These are phyloP conservation scores for Gracilaria domingensis DNA, from an alignment of 23 red algal genomes.

Conservation along the genomic window DNA sequence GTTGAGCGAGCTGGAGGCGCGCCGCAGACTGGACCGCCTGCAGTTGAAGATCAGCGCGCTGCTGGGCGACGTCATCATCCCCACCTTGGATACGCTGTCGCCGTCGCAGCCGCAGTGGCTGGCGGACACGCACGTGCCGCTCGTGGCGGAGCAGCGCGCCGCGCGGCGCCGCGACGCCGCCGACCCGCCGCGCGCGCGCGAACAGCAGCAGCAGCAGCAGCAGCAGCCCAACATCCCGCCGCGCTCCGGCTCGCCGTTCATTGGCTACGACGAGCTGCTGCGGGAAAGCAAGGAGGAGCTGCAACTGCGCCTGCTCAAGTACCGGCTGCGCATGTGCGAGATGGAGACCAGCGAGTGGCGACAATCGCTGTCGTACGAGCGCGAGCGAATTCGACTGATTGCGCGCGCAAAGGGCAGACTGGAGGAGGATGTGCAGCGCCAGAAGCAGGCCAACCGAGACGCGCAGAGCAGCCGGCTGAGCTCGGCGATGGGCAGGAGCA, in stretches of 20 bases:
- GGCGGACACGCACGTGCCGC: conserved; percentile 13
- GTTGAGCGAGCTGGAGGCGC: conserved; percentile 36
- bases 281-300: conserved; percentile 30
- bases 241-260: not conserved
- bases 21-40: conserved; percentile 37
- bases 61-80: conserved; percentile 47
- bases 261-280: conserved; percentile 13
- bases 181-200: not conserved
- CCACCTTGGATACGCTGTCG: conserved; percentile 37
- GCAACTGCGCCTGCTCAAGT: conserved; percentile 44
- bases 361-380: conserved; percentile 13
- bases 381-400: conserved; percentile 15
- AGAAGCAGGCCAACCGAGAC: conserved; percentile 27
- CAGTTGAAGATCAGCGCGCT: conserved; percentile 42
- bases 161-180: not conserved
- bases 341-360: conserved; percentile 50
- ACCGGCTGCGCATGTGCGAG: conserved; percentile 53
- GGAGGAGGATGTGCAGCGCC: conserved; percentile 25
- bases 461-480: not conserved
- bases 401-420: not conserved
- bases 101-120: conserved; percentile 16
- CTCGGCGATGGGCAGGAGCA: not conserved
- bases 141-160: not conserved
- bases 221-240: not conserved
- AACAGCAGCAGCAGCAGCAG: not conserved